These are phyloP conservation scores for Rhizopogon vinicolor DNA, from an alignment of 768 basidiomycete genomes.

Conservation along the genomic window DNA sequence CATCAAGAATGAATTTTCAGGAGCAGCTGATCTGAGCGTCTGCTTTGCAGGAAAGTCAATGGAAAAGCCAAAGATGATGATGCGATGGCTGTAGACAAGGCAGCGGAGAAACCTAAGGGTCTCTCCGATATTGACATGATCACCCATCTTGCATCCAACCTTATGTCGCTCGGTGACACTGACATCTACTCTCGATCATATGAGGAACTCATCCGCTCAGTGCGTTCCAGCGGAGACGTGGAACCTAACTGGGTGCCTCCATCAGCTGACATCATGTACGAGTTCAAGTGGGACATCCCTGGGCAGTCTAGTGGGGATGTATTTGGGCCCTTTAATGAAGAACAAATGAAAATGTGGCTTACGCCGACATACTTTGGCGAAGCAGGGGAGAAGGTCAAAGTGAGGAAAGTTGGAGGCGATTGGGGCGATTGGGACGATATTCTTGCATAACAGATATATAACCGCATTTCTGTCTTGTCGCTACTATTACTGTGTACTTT, in stretches of 20 bases:
- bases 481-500: not conserved
- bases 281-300: conserved; percentile 75
- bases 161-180: conserved; percentile 81
- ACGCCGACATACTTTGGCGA: conserved; percentile 79
- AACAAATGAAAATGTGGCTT: conserved; percentile 78
- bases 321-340: conserved; percentile 79
- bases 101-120: conserved; percentile 15
- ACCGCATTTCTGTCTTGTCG: not conserved
- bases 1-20: not conserved
- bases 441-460: conserved; percentile 31
- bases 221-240: conserved; percentile 70
- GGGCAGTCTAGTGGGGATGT: conserved; percentile 45
- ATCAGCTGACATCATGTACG: conserved; percentile 70
- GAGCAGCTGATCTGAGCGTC: not conserved
- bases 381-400: conserved; percentile 71
- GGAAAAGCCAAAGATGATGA: conserved; percentile 28
- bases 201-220: conserved; percentile 75
- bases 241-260: conserved; percentile 69
- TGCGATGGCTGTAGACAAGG: conserved; percentile 50
- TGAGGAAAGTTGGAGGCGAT: conserved; percentile 61
- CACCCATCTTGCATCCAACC: conserved; percentile 82
- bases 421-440: conserved; percentile 75
- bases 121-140: conserved; percentile 67
- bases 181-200: conserved; percentile 87
- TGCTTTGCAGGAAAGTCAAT: conserved; percentile 17